Conservation (phyloP, 306 rosid genomes). For the Fragaria vesca region DNA sequence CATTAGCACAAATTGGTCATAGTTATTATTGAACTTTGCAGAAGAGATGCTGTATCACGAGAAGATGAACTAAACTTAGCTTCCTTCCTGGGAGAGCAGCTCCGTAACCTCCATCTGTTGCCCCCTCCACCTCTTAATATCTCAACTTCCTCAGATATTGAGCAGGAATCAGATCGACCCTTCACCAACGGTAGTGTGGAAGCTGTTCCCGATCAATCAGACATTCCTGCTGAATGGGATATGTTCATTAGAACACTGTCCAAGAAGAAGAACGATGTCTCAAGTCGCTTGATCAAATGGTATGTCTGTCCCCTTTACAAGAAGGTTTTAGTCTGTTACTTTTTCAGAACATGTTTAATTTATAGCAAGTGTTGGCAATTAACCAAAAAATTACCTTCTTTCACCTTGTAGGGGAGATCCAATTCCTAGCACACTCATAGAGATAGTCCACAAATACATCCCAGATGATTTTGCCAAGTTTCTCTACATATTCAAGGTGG, state of each 20-base stretch:
- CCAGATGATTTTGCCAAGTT: constrained; percentile 61
- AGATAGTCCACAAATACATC: constrained; percentile 73
- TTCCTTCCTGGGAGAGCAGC: constrained; percentile 84
- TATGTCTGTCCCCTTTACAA: constrained; percentile 25
- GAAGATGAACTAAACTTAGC: constrained; percentile 70
- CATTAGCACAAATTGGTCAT: constrained; percentile 18
- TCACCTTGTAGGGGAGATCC: constrained; percentile 76
- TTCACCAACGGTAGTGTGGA: constrained; percentile 31
- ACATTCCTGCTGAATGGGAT: constrained; percentile 62
- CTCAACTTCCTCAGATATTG: constrained; percentile 40
- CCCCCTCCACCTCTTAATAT: constrained; percentile 56
- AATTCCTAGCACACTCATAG: constrained; percentile 67
- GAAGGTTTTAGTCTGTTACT: background rate
- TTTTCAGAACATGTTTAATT: background rate
- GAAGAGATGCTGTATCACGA: constrained; percentile 64
- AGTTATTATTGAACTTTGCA: constrained; percentile 40
- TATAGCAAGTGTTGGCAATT: background rate
- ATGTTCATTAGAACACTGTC: constrained; percentile 54
- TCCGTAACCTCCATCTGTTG: constrained; percentile 79
- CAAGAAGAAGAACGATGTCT: constrained; percentile 62
- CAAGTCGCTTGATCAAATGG: constrained; percentile 73
- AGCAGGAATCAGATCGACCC: constrained; percentile 28
- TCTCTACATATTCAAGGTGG: constrained; percentile 63
- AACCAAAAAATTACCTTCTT: background rate
- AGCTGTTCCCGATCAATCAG: constrained; percentile 44